Evolutionary conservation across 2,329 filamentous ascomycete species (phyloP).

Genomic region (Fusarium bactridioides): DNA sequence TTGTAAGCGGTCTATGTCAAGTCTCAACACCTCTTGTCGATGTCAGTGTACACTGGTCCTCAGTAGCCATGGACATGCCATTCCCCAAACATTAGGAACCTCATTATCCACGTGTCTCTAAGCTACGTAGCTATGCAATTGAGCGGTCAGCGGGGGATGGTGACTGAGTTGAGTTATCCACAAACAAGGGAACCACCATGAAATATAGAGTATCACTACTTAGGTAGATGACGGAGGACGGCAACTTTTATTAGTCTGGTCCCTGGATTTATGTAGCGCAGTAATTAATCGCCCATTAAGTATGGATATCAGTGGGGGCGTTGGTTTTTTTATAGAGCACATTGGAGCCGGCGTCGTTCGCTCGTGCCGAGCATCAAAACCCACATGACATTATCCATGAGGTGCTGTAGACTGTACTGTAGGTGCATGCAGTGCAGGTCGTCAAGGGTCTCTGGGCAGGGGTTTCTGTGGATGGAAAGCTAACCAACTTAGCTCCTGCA

Average conservation of each 20-base stretch:
- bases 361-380: slow-evolving; percentile 30
- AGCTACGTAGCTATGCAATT: neutral
- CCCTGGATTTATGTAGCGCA: slow-evolving; percentile 20
- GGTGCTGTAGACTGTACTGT: neutral
- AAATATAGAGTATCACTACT: neutral
- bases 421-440: neutral
- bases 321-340: slow-evolving; percentile 16
- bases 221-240: neutral
- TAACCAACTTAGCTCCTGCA: neutral
- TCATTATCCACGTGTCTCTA: neutral
- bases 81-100: neutral
- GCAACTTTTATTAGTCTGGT: slow-evolving; percentile 19
- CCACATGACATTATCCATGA: slow-evolving; percentile 9
- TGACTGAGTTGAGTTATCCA: neutral
- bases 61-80: neutral
- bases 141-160: neutral
- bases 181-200: neutral
- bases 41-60: neutral
- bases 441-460: slow-evolving; percentile 16
- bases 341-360: neutral
- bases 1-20: neutral
- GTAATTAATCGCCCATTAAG: neutral
- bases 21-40: neutral
- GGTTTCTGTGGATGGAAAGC: slow-evolving; percentile 23
- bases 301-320: slow-evolving; percentile 18